These are phyloP conservation scores for Aquilaria yunnanensis DNA, from an alignment of 345 rosid species.

Conservation along the genomic window DNA sequence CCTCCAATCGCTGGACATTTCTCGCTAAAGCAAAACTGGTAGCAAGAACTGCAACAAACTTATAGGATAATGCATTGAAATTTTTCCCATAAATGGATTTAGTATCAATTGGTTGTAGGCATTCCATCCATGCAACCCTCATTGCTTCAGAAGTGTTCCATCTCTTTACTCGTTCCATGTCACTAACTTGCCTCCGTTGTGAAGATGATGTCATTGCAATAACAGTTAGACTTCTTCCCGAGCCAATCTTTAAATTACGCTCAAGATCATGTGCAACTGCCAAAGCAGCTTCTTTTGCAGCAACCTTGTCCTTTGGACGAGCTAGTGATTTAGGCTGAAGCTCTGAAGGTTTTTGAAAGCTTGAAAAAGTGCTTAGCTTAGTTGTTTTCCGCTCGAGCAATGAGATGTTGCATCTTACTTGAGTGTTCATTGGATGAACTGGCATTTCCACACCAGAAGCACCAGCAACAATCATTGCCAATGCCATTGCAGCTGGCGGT, in stretches of 20 bases:
- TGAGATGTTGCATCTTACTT: conserved; percentile 76
- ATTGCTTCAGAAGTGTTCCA: conserved; percentile 96
- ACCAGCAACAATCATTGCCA: conserved; percentile 99
- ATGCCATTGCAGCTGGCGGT: conserved; percentile 99
- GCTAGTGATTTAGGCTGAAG: conserved; percentile 46
- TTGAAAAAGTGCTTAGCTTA: conserved; percentile 76
- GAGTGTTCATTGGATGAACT: conserved; percentile 50
- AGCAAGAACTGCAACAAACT: conserved; percentile 89
- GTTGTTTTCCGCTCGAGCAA: conserved; percentile 75
- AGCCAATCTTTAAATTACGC: conserved; percentile 92
- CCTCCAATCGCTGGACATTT: conserved; percentile 97
- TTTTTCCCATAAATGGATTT: conserved; percentile 95
- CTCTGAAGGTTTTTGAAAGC: conserved; percentile 85
- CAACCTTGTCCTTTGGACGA: conserved; percentile 86
- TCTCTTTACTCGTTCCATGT: conserved; percentile 86
- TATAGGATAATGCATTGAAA: conserved; percentile 91
- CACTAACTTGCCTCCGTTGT: conserved; percentile 80
- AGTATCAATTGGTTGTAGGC: conserved; percentile 87
- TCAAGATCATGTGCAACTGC: conserved; percentile 99
- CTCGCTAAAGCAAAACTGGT: conserved; percentile 98
- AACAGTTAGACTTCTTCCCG: conserved; percentile 98
- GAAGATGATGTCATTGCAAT: conserved; percentile 97
- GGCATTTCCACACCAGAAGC: conserved; percentile 88
- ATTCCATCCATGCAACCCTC: conserved; percentile 99
- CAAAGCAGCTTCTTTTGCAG: conserved; percentile 97